These are phyloP conservation scores for Camellia lanceoleosa DNA, from an alignment of 148 eudicot genomes.

Conservation along the genomic window DNA sequence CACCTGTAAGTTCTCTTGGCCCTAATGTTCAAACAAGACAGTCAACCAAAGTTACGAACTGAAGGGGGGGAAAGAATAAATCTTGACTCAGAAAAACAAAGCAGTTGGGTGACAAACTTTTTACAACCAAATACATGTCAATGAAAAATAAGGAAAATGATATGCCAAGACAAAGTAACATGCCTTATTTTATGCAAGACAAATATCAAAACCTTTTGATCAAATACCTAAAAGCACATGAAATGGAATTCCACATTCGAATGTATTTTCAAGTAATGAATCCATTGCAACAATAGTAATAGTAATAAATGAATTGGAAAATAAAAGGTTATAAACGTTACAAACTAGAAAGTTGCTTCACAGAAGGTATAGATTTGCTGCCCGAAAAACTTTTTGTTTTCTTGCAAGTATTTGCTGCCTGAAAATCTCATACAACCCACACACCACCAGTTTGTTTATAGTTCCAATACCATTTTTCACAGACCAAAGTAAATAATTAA, in stretches of 20 bases:
- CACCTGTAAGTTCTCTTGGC: slow-evolving; percentile 95
- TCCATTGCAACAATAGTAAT: neutral
- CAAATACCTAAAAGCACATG: neutral
- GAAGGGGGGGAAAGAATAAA: neutral
- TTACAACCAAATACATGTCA: neutral
- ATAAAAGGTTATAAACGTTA: neutral
- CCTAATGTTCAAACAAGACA: slow-evolving; percentile 45
- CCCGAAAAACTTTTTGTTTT: neutral
- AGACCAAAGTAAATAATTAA: no score
- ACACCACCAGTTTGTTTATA: neutral
- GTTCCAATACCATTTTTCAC: neutral
- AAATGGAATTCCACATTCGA: neutral
- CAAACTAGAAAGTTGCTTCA: no score
- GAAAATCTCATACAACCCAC: neutral
- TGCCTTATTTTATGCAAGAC: neutral
- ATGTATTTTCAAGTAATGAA: neutral
- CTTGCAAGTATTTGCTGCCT: neutral
- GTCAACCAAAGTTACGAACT: neutral
- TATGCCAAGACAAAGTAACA: neutral
- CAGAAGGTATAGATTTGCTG: neutral
- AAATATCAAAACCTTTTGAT: neutral
- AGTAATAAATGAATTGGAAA: neutral
- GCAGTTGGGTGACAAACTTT: slow-evolving; percentile 1
- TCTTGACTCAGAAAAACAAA: neutral
- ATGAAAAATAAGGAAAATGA: neutral